Base-by-base conservation (phyloP, 805 yeast genomes). In the Teunomyces stri region DNA sequence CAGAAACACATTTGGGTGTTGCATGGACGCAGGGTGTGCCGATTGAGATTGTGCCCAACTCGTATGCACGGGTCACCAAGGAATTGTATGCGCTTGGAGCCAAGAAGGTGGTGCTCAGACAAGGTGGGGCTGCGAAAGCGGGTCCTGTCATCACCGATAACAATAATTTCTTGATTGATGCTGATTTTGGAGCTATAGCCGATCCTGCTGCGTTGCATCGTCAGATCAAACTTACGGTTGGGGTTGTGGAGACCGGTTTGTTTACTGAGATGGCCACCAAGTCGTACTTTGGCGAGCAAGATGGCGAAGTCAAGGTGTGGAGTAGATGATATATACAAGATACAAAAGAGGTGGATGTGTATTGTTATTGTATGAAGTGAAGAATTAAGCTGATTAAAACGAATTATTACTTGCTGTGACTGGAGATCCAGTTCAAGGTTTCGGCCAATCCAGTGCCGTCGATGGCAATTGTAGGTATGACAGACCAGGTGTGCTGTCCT, bases 101-200 rank as follows among this genome's bases (percentile, higher is more conserved):
- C 27, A 69, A 72, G 44, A 72, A 66, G 2, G 82, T 89, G 16
- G 69, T 61, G 4, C 77, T 89, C 58, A 82, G 99, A 67, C 85
- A 85, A 55, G 98, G 98, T 44, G 89, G 88, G 11, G 72, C 84
- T 43, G 91, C 95, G 25, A 94, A 94, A 70, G 99, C 99, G 7
- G 99, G 99, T 22, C 98, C 99, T 9, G 84, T 90, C 18, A 86
- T 94, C 54, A 92, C 99, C 27, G 99, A 94, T 66, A 94, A 94
- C 70, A 90, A 91, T 67, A 94, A 91, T 67, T 89, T 90, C 63
- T 78, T 94, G 53, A 81, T 94, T 51, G 99, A 94, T 68, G 96
- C 96, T 28, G 89, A 90, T 62, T 92, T 94, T 61, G 97, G 96
- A 37, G 80, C 78, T 50, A 81, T 94, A 44, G 65, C 72, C 37